A percentile compares a stretch with the other conserved stretches of the same genome.
These are phyloP conservation scores for Amanita polypyramis DNA, from an alignment of 768 basidiomycete genomes.

Conservation along the genomic window DNA sequence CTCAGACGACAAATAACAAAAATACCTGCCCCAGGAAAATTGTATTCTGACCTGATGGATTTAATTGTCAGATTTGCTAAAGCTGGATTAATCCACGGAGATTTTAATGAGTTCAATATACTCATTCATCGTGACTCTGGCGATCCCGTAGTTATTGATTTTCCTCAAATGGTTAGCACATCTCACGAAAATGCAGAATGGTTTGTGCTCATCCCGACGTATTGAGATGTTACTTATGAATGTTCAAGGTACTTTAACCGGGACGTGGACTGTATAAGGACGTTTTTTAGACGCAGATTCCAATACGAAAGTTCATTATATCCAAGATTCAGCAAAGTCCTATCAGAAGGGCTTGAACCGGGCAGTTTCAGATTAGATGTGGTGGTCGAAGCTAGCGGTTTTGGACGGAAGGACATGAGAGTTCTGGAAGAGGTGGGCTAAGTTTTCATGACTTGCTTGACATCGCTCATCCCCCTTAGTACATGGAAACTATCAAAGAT, in stretches of 20 bases:
- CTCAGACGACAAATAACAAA: constrained; percentile 78
- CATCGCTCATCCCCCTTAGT: constrained; percentile 30
- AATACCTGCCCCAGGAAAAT: constrained; percentile 74
- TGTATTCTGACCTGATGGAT: constrained; percentile 92
- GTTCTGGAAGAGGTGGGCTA: constrained; percentile 70
- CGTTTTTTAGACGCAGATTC: constrained; percentile 86
- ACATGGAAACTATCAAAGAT: constrained; percentile 46
- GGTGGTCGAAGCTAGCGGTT: constrained; percentile 90
- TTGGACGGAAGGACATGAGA: constrained; percentile 74
- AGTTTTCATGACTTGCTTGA: constrained; percentile 12
- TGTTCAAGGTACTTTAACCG: constrained; percentile 92
- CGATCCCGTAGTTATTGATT: constrained; percentile 91
- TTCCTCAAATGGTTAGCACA: constrained; percentile 98
- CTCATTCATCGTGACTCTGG: constrained; percentile 68
- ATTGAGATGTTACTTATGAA: constrained; percentile 7
- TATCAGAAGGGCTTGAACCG: constrained; percentile 35
- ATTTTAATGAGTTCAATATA: constrained; percentile 99
- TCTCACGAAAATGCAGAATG: constrained; percentile 96
- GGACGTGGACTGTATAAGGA: constrained; percentile 93
- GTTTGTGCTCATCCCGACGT: constrained; percentile 30
- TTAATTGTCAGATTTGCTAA: constrained; percentile 90
- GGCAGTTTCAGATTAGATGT: constrained; percentile 77
- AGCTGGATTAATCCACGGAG: constrained; percentile 95
- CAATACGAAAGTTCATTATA: constrained; percentile 86
- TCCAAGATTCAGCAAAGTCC: constrained; percentile 68